phyloP scores from a whole-genome alignment of 441 rosid species.

The Aleurites moluccanus region DNA sequence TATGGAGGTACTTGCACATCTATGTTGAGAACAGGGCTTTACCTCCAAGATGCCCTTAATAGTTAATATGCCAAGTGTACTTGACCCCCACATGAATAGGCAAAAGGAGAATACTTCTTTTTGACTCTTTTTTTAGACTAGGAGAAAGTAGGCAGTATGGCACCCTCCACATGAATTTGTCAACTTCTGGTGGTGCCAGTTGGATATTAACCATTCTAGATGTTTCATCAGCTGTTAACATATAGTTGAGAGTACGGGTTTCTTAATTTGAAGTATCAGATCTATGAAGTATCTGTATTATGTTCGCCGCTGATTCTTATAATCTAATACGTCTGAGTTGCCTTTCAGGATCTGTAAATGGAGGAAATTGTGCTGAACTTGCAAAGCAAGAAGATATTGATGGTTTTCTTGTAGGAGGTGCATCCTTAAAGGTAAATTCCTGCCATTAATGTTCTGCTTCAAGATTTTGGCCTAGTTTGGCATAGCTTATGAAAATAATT shows the following conservation, averaged over 20 bases:
- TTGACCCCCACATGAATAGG: background rate
- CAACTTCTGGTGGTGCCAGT: background rate
- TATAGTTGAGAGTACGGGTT: background rate
- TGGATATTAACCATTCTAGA: background rate
- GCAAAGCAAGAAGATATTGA: slow-evolving; percentile 95
- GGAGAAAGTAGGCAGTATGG: background rate
- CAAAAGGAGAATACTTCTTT: background rate
- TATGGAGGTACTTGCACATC: slow-evolving; percentile 70
- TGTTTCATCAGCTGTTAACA: background rate
- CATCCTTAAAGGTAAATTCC: slow-evolving; percentile 79
- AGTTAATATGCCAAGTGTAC: background rate
- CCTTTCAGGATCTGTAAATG: slow-evolving; percentile 81
- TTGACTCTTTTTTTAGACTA: background rate
- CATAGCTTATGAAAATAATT: too few relatives aligned
- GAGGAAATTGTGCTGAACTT: slow-evolving; percentile 89
- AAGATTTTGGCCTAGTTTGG: too few relatives aligned
- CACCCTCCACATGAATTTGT: background rate
- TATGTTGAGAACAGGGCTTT: slow-evolving; percentile 10
- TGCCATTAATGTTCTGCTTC: background rate
- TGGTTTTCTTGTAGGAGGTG: slow-evolving; percentile 98
- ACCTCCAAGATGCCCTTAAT: background rate
- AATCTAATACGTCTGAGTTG: slow-evolving; percentile 14
- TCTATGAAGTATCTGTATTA: background rate
- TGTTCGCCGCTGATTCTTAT: slow-evolving; percentile 1
- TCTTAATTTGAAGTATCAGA: background rate